Percentiles rank a stretch among this genome's conserved stretches.
These are phyloP conservation scores for Didymella glomerata DNA, from an alignment of 2,329 filamentous ascomycete species.

Conservation along the genomic window DNA sequence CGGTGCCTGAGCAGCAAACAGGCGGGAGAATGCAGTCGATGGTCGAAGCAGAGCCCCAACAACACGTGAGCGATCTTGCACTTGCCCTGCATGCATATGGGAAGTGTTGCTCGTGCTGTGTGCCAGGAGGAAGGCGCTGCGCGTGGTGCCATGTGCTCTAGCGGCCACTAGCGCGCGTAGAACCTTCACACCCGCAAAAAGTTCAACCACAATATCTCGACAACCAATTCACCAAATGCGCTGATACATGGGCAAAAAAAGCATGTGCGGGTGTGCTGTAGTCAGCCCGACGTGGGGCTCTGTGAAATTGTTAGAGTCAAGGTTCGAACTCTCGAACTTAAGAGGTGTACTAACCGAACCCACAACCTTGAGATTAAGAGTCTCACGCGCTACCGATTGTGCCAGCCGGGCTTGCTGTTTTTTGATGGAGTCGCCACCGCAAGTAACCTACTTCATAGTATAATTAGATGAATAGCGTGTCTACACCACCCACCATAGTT, in stretches of 20 bases:
- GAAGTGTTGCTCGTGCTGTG: background rate
- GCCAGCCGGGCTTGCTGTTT: constrained; percentile 17
- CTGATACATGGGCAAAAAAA: background rate
- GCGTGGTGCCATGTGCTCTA: background rate
- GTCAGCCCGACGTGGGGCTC: constrained; percentile 15
- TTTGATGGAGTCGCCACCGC: constrained; percentile 1
- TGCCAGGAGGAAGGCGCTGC: background rate
- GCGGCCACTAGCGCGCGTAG: background rate
- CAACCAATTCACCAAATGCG: background rate
- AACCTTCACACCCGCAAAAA: constrained; percentile 7
- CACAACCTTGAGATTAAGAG: constrained; percentile 26
- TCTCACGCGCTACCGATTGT: constrained; percentile 27
- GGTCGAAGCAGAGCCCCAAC: background rate
- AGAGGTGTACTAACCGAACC: constrained; percentile 5
- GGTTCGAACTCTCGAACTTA: too few relatives aligned
- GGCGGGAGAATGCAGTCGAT: background rate
- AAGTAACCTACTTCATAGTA: too few relatives aligned
- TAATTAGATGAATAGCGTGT: too few relatives aligned
- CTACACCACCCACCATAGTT: too few relatives aligned
- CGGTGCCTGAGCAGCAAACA: constrained; percentile 1
- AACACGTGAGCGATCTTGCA: background rate
- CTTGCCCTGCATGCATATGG: background rate
- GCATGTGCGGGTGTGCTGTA: too few relatives aligned
- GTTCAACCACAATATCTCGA: background rate
- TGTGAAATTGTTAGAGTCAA: too few relatives aligned